Evolutionary conservation across 257 asterid genomes (phyloP), one percentile per base, ranked within the genome.

Genomic region (Orobanche coerulescens): DNA sequence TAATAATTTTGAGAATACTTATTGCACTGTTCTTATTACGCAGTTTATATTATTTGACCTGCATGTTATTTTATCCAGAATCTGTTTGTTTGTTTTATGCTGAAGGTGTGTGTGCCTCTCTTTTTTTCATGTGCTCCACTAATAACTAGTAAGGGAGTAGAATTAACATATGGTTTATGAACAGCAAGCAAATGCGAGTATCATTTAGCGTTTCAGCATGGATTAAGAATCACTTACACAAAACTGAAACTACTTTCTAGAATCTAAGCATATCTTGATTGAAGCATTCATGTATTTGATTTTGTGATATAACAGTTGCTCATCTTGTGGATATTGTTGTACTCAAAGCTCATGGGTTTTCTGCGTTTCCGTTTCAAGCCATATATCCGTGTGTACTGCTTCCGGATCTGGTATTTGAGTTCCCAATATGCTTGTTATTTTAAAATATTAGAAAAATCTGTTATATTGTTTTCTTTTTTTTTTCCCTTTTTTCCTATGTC

Each of bases 1-100:
- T 65, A 69, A 61, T n/a, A 61, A 18, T 62, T 40, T 64, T 52
- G 37, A 42, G 53, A 64, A 12, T 64, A 25, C 25, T 10, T 10
- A 44, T 33, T 18, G 54, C 55, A 0, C 42, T 42, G 25, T 60
- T 18, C 39, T 42, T 46, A 1, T 60, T 40, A 24, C 14, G 6
- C 2, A 8, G 12, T 18, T 12, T 13, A 13, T 58, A 23, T 43
- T 5, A 16, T n/a, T 23, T n/a, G 6, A 25, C 16, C 10, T 42
- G 4, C 16, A 15, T n/a, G 37, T 14, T n/a, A 26, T 60, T 42
- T 25, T 12, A 10, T 24, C 20, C 24, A 15, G 66, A 20, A n/a
- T n/a, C n/a, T 34, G 22, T 33, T 57, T 36, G 8, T 34, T 10
- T 11, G 23, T 12, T 34, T 36, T 12, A 9, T 44, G 51, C 14